phyloP scores from a whole-genome alignment of 2,329 filamentous ascomycete species.

The Calonectria ilicicola region DNA sequence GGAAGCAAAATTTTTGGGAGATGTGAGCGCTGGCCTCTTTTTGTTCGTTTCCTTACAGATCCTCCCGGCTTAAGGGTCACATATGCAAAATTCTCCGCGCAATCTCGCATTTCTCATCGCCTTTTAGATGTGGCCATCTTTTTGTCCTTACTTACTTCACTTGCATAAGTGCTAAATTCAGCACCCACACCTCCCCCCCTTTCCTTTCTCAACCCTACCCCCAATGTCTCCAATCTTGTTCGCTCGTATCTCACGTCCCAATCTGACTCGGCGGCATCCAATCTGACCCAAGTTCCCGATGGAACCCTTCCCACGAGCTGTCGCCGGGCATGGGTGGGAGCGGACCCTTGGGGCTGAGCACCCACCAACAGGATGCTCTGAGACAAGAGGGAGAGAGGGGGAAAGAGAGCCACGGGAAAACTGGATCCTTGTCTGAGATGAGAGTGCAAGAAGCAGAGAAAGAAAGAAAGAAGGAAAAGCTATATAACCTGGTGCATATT shows the following conservation, averaged over 20 bases:
- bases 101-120: slow-evolving; percentile 4
- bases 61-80: background rate
- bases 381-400: slow-evolving; percentile 9
- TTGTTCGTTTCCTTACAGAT: background rate
- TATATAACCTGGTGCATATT: background rate
- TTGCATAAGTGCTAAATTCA: slow-evolving; percentile 1
- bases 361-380: background rate
- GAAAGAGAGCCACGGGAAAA: background rate
- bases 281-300: slow-evolving; percentile 33
- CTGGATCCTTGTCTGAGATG: background rate
- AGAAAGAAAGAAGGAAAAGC: background rate
- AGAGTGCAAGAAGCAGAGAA: background rate
- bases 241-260: slow-evolving; percentile 27
- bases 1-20: background rate
- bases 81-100: slow-evolving; percentile 6
- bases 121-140: background rate
- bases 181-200: background rate
- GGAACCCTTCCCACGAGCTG: slow-evolving; percentile 33
- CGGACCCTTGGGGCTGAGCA: slow-evolving; percentile 12
- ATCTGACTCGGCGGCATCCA: slow-evolving; percentile 25
- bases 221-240: slow-evolving; percentile 8
- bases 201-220: slow-evolving; percentile 1
- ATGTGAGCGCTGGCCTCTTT: background rate
- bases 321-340: slow-evolving; percentile 27
- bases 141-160: background rate